Evolutionary conservation across 768 basidiomycete species (phyloP), one percentile per base, ranked within the genome.

Genomic region (Baorangia bicolor): DNA sequence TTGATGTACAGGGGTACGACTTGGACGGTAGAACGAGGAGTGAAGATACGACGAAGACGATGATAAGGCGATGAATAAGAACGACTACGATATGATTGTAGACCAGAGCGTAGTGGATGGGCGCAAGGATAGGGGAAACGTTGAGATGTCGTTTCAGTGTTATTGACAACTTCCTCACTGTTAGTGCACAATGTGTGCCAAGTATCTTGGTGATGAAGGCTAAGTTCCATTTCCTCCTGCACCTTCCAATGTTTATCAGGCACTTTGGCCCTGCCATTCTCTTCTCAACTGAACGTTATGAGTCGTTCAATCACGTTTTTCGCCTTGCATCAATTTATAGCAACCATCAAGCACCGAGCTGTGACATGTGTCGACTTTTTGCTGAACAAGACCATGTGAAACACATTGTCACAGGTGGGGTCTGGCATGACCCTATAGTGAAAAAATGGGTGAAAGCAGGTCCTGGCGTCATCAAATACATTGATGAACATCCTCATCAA

Each of bases 221-320:
- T 0, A 73, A 73, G 21, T 71, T 72, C 28, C 71, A 73, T 43
- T 65, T 74, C 12, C 52, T 74, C 0, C 23, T 71, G 5, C 69
- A 73, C 20, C 58, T 72, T 2, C 67, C 65, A 0, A 56, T 53
- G 21, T 66, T 60, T 33, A 70, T 74, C 33, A 23, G 51, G 3
- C 52, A 47, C 0, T 74, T 73, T 56, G 71, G 67, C 0, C 71
- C 72, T 0, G 58, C 70, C 0, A 59, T 73, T 3, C 47, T 69
- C 0, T 73, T 67, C 46, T 64, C 65, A 0, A 73, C 70, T 2
- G 65, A 74, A 37, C 42, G 45, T 0, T 74, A 59, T 33, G 66
- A 74, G 30, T 66, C 69, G 0, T 71, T 66, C 47, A 65, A 66
- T 12, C 64, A 64, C 1, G 57, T 75, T 2, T 72, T 73, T 14